Conservation (phyloP, 2,329 filamentous ascomycete genomes). For the Sporothrix phasma region DNA sequence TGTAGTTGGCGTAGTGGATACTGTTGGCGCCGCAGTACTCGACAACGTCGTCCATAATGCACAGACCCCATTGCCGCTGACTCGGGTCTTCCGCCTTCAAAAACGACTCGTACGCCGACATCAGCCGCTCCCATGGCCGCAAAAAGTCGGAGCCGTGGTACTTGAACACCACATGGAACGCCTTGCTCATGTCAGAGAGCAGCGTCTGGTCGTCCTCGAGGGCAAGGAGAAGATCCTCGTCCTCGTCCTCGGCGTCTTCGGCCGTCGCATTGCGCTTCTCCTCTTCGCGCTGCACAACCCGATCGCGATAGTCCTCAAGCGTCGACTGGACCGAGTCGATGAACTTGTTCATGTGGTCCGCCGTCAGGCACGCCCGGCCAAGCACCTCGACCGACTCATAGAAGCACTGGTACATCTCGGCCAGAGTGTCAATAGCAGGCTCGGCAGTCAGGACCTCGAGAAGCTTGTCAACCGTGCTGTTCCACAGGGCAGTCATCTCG, state of each 20-base stretch:
- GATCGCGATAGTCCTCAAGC: conserved; percentile 84
- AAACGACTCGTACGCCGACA: conserved; percentile 78
- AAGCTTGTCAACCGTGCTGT: conserved; percentile 74
- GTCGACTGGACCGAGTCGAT: conserved; percentile 78
- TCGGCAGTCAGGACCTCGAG: conserved; percentile 89
- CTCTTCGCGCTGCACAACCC: conserved; percentile 73
- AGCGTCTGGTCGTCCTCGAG: conserved; percentile 97
- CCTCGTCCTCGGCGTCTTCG: conserved; percentile 80
- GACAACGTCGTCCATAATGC: conserved; percentile 95
- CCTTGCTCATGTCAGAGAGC: conserved; percentile 99
- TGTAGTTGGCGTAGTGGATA: conserved; percentile 75
- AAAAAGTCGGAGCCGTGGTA: conserved; percentile 82
- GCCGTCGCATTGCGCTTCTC: conserved; percentile 63
- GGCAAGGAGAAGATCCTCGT: conserved; percentile 76
- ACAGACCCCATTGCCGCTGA: conserved; percentile 96
- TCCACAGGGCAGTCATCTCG: conserved; percentile 76
- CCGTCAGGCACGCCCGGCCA: conserved; percentile 70
- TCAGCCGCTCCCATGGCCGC: conserved; percentile 74
- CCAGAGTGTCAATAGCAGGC: conserved; percentile 88
- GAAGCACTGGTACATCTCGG: conserved; percentile 99
- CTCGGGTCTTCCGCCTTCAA: conserved; percentile 73
- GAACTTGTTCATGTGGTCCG: conserved; percentile 73
- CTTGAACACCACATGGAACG: conserved; percentile 98
- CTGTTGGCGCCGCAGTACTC: conserved; percentile 91
- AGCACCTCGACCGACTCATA: conserved; percentile 96